These are phyloP conservation scores for Avicennia marina DNA, from an alignment of 257 asterid genomes.

Conservation along the genomic window DNA sequence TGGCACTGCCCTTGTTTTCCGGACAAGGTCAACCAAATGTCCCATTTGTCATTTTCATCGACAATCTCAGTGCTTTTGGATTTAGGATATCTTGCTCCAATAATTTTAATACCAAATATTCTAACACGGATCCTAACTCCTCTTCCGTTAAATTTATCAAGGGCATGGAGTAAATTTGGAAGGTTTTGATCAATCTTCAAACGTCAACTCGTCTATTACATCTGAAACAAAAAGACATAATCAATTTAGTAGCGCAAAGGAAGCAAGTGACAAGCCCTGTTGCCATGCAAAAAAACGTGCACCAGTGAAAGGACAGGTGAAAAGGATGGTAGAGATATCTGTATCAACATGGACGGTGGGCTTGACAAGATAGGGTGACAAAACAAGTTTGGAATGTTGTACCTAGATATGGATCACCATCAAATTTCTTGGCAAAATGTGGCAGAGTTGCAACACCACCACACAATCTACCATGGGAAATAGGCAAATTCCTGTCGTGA, in stretches of 20 bases:
- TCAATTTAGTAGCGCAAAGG: conserved; percentile 6
- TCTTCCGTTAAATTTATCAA: neutral
- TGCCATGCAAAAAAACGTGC: conserved; percentile 26
- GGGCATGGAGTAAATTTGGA: too few species aligned
- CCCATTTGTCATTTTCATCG: neutral
- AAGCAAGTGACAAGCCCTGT: conserved; percentile 20
- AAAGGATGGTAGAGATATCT: conserved; percentile 21
- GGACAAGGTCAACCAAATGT: conserved; percentile 14
- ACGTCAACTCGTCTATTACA: too few species aligned
- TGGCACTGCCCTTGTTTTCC: conserved; percentile 18
- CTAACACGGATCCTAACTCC: neutral
- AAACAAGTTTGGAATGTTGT: conserved; percentile 11
- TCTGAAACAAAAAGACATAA: neutral
- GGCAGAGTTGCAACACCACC: conserved; percentile 33
- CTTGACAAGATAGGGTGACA: conserved; percentile 19
- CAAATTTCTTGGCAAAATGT: conserved; percentile 12
- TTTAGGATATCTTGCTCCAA: neutral
- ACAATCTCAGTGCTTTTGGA: neutral
- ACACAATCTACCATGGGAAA: conserved; percentile 11
- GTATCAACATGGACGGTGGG: too few species aligned
- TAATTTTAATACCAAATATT: too few species aligned
- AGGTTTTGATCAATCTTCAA: too few species aligned
- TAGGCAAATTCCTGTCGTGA: conserved; percentile 1
- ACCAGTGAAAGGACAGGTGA: conserved; percentile 22
- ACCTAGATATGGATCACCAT: conserved; percentile 6